Evolutionary conservation across 164 flowering plant species (phyloP), one percentile per base, ranked within the genome.

Genomic region (Aristolochia fimbriata): DNA sequence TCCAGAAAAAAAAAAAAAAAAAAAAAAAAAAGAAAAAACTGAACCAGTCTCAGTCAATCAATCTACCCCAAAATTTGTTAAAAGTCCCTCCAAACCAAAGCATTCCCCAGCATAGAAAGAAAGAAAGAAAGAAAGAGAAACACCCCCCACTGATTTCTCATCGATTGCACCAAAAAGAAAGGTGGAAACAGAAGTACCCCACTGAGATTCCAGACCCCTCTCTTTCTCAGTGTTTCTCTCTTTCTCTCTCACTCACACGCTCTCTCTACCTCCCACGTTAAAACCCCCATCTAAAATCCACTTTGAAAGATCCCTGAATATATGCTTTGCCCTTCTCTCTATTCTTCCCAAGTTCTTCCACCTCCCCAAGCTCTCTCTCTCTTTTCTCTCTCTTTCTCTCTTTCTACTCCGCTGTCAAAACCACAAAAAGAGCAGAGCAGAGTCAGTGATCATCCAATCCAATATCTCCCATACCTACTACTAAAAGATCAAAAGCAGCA

Each of bases 121-220:
- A 55, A 67, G 66, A 53, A 62, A 15, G n/a, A 24, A 41, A 62
- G 11, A 53, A 55, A 67, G 66, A 53, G n/a, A 62, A 60, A 65
- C 33, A 58, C 8, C 19, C 8, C 19, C 73, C 64, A 57, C 66
- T 12, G 69, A 76, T 77, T 75, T 76, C 66, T 15, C 72, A 74
- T 81, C 76, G 80, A 74, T 76, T 77, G 25, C 71, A 69, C 76
- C 74, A 73, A 84, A 78, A 77, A 65, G 65, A 70, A 66, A 31
- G 50, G 51, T 48, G 43, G 43, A 63, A 25, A 60, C 55, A 51
- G 15, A 49, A 49, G 15, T 9, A 55, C 15, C 58, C 21, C 51
- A 49, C 55, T 51, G 15, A 61, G 63, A 47, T 68, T 60, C 64
- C n/a, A 11, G 43, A 17, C 21, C 55, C 31, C 67, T 47, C 25